Evolutionary conservation across 1,284 basidiomycete species (phyloP), one percentile per base, ranked within the genome.

Genomic region (Tilletia walkeri): DNA sequence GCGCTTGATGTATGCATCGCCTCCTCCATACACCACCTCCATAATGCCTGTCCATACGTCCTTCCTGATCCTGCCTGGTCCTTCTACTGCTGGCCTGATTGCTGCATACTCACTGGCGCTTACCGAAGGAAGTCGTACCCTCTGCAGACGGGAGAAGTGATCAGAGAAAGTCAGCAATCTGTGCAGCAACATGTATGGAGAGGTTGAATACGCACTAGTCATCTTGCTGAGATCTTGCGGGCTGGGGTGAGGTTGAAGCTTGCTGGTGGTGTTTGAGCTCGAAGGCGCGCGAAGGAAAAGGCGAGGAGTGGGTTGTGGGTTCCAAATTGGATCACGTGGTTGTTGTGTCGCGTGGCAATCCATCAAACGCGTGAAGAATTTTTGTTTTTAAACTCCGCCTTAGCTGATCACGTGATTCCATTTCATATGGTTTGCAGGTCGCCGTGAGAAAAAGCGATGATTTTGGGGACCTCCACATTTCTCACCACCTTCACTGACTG

Each of bases 91-190:
- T 45, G 41, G 14, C 14, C 41, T 14, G 41, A 10, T 2, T 34
- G 30, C 18, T 24, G 36, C 48, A 79, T 79, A 82, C 81, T 75
- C 78, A 82, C 81, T 83, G 82, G 73, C 81, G 77, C 81, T 82
- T 82, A 82, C 82, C 82, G 74, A 83, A 80, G 72, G 80, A 80
- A 74, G 78, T 81, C 69, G 82, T 83, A 81, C 82, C 82, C 81
- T 83, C 78, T 73, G 65, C 20, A 67, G 2, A 36, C 12, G 16
- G 39, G 49, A 1, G 38, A 16, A 24, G 3, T 4, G 36, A 14
- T 56, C 49, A 67, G 67, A 30, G 24, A 30, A 12, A 67, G 16
- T 50, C 39, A 34, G 39, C 39, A 7, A 38, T 36, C 20, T 56
- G 20, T n/a, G 34, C 36, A 39, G 14, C 14, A 18, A 7, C n/a